Conservation (phyloP, 345 rosid genomes). For the Populus tremula region DNA sequence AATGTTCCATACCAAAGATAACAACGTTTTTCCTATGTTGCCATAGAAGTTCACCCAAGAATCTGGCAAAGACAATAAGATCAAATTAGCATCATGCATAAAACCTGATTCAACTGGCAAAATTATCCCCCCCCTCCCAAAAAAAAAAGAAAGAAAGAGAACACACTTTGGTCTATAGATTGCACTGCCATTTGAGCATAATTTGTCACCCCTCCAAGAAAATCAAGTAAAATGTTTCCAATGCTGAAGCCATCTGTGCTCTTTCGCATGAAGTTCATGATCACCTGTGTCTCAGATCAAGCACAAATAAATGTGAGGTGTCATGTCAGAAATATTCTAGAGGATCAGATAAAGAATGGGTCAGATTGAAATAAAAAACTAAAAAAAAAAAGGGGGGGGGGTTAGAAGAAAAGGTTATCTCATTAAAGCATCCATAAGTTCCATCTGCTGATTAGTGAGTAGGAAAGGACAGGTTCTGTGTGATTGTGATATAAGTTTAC, state of each 20-base stretch:
- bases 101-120: not conserved
- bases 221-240: conserved; percentile 84
- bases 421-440: not conserved
- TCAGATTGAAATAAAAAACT: not conserved
- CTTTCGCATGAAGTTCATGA: conserved; percentile 74
- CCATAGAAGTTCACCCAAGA: conserved; percentile 97
- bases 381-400: not conserved
- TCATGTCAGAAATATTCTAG: not conserved
- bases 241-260: conserved; percentile 94
- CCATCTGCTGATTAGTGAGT: not conserved
- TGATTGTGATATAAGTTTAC: not conserved
- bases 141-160: not conserved
- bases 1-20: conserved; percentile 34
- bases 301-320: not conserved
- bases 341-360: not conserved
- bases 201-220: conserved; percentile 66
- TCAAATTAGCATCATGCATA: not conserved
- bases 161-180: conserved; percentile 79
- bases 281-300: conserved; percentile 44
- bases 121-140: not conserved
- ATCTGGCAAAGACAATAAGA: conserved; percentile 41
- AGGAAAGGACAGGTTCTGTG: not conserved
- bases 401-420: too few relatives aligned
- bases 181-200: conserved; percentile 70
- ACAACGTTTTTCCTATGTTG: conserved; percentile 79